Conservation (phyloP, 306 rosid genomes). For the Crotalaria pallida region DNA sequence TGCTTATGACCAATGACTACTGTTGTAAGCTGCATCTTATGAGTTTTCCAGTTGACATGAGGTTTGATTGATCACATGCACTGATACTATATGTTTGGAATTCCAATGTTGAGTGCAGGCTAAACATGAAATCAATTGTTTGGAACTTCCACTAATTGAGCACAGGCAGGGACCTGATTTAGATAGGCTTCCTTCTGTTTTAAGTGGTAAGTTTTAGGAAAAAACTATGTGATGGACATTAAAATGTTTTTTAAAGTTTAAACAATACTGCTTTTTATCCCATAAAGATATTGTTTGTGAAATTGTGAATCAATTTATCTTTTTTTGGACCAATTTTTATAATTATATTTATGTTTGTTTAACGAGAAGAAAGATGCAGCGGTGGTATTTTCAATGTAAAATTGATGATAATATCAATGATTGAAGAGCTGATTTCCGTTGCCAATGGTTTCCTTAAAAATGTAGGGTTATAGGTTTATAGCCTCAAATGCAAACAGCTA, state of each 20-base stretch:
- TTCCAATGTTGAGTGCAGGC: conserved; percentile 61
- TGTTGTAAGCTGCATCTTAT: background rate
- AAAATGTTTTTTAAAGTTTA: background rate
- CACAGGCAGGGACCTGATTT: conserved; percentile 78
- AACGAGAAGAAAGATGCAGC: conserved; percentile 4
- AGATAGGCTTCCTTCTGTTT: conserved; percentile 56
- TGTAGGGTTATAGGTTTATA: background rate
- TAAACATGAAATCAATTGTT: conserved; percentile 70
- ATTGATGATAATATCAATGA: background rate
- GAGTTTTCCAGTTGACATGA: no score
- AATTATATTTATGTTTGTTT: background rate
- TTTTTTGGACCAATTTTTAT: background rate
- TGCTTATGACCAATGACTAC: background rate
- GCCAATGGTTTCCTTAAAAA: background rate
- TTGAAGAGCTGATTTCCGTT: background rate
- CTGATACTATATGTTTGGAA: conserved; percentile 18
- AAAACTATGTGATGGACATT: background rate
- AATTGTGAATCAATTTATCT: background rate
- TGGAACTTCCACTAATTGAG: conserved; percentile 97
- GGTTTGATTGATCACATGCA: background rate
- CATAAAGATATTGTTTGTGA: background rate
- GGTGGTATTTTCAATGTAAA: background rate
- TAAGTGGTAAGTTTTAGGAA: conserved; percentile 50
- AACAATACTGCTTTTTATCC: background rate
- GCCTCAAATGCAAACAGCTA: background rate